phyloP scores from a whole-genome alignment of 768 basidiomycete species.

The Cystobasidium ongulense region DNA sequence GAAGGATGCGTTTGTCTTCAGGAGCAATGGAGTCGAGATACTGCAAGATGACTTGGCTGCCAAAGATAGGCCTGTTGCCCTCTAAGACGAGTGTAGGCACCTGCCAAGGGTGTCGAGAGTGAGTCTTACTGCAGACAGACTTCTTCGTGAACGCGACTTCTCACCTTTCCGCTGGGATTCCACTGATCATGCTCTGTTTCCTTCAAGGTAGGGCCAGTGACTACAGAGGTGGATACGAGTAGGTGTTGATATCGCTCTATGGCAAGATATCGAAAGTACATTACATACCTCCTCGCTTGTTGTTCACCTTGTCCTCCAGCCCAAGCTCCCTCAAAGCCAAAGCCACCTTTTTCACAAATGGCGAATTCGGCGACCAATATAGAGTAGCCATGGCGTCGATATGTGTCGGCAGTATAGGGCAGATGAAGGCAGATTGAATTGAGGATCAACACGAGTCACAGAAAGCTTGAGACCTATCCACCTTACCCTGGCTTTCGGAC shows the following conservation, averaged over 20 bases:
- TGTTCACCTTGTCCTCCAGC: neutral
- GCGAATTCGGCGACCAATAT: slow-evolving; percentile 2
- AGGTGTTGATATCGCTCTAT: neutral
- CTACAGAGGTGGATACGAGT: neutral
- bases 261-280: neutral
- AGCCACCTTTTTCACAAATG: neutral
- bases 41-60: neutral
- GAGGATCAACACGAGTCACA: neutral
- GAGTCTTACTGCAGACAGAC: neutral
- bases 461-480: neutral
- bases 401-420: neutral
- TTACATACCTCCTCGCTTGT: neutral
- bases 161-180: neutral
- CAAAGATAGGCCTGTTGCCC: slow-evolving; percentile 5
- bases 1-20: neutral
- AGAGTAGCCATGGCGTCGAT: neutral
- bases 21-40: neutral
- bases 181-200: neutral
- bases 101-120: neutral
- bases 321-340: neutral
- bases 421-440: neutral
- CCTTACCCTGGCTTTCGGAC: too few relatives aligned
- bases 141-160: neutral
- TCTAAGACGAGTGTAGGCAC: neutral
- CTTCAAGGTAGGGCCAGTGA: neutral